Percentiles rank a stretch among this genome's conserved stretches.
Conservation (phyloP, 2,329 filamentous ascomycete genomes). For the Teratosphaeria destructans region DNA sequence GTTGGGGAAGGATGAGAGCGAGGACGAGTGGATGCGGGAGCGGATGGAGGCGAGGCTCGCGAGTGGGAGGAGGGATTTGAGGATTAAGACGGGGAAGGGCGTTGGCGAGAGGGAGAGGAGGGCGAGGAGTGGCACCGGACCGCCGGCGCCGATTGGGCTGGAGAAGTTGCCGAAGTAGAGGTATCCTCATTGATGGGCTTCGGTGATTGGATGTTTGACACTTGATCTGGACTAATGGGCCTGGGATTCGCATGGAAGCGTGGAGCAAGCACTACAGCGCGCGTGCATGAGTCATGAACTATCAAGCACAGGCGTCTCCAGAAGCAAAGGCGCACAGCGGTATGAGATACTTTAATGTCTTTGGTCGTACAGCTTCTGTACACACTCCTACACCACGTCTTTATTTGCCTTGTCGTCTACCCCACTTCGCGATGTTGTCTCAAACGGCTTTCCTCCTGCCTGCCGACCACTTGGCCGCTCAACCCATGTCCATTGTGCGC, state of each 20-base stretch:
- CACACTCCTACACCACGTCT: neutral
- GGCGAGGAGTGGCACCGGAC: slow-evolving; percentile 52
- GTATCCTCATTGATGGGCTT: neutral
- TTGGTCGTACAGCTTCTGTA: neutral
- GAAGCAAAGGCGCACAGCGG: neutral
- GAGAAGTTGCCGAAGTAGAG: neutral
- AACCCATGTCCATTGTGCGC: neutral
- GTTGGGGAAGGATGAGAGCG: slow-evolving; percentile 53
- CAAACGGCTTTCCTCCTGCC: neutral
- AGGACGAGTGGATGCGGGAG: slow-evolving; percentile 58
- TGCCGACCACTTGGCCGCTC: neutral
- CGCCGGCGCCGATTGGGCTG: slow-evolving; percentile 19
- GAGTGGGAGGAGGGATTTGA: slow-evolving; percentile 48
- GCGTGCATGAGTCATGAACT: neutral
- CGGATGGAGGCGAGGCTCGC: slow-evolving; percentile 16
- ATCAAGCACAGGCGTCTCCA: neutral
- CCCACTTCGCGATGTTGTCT: neutral
- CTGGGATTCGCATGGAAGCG: neutral
- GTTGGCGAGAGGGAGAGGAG: slow-evolving; percentile 49
- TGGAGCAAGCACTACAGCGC: neutral
- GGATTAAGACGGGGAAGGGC: slow-evolving; percentile 33
- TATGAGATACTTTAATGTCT: neutral
- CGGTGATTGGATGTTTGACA: too few relatives aligned
- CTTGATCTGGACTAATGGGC: neutral
- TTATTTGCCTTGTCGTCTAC: neutral